Evolutionary conservation across 1,284 basidiomycete genomes (phyloP).

Genomic region (Leucoagaricus sp.): DNA sequence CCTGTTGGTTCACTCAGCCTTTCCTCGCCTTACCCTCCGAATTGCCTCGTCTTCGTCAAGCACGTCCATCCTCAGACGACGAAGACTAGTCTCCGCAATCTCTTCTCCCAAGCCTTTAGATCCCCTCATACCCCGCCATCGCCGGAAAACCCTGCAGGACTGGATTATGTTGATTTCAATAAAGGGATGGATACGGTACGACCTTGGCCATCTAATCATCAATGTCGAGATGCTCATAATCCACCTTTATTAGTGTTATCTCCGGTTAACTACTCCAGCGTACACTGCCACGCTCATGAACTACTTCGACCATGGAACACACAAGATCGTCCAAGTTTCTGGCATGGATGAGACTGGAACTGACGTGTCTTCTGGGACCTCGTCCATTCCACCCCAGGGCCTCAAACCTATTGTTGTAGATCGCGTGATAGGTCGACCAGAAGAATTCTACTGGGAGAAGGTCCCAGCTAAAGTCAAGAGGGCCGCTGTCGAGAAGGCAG

Average conservation of each 20-base stretch:
- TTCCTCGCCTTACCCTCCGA: conserved; percentile 52
- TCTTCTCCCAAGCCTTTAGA: conserved; percentile 50
- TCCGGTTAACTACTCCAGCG: conserved; percentile 60
- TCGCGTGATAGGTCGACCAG: conserved; percentile 58
- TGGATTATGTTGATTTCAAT: conserved; percentile 77
- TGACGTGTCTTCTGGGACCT: conserved; percentile 2
- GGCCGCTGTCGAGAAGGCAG: conserved; percentile 57
- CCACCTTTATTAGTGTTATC: conserved; percentile 67
- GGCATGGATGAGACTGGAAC: conserved; percentile 51
- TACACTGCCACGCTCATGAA: conserved; percentile 46
- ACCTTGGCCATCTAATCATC: conserved; percentile 14
- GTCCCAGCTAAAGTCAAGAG: conserved; percentile 69
- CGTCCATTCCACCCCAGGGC: conserved; percentile 4
- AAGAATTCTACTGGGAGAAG: conserved; percentile 76
- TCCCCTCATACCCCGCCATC: not conserved
- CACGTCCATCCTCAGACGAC: conserved; percentile 73
- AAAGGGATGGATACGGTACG: conserved; percentile 75
- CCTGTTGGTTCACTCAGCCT: conserved; percentile 24
- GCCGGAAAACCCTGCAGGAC: conserved; percentile 11
- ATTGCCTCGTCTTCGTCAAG: conserved; percentile 69
- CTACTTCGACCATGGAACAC: conserved; percentile 38
- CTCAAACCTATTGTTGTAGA: conserved; percentile 47
- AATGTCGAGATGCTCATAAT: too few species aligned
- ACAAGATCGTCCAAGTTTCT: conserved; percentile 40
- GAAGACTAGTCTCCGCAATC: conserved; percentile 68